Percentiles rank a stretch among this genome's conserved stretches.
Conservation (phyloP, 495 filamentous ascomycete genomes). For the Patellaria atrata region DNA sequence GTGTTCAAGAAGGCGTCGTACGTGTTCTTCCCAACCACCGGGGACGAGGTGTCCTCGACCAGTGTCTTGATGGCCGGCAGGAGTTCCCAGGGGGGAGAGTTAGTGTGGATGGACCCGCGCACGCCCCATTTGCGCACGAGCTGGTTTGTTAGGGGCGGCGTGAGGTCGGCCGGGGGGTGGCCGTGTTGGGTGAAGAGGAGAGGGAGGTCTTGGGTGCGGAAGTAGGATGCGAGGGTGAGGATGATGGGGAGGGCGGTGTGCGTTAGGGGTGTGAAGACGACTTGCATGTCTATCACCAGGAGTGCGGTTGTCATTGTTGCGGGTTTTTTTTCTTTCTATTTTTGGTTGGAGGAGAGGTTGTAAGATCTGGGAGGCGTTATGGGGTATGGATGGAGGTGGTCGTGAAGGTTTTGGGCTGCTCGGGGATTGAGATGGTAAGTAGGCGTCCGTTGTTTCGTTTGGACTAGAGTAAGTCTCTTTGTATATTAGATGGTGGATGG, state of each 20-base stretch:
- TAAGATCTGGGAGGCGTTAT: too few relatives aligned
- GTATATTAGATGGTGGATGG: too few relatives aligned
- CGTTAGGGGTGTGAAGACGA: slow-evolving; percentile 20
- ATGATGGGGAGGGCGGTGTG: slow-evolving; percentile 24
- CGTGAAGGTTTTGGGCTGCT: too few relatives aligned
- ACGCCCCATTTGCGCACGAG: slow-evolving; percentile 31
- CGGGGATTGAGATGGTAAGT: too few relatives aligned
- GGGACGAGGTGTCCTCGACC: background rate
- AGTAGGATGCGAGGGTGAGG: slow-evolving; percentile 20
- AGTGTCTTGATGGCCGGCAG: slow-evolving; percentile 23
- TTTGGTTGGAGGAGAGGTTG: too few relatives aligned
- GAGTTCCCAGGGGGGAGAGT: slow-evolving; percentile 24
- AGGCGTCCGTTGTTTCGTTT: too few relatives aligned
- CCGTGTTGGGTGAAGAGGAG: slow-evolving; percentile 33
- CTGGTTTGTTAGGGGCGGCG: slow-evolving; percentile 27
- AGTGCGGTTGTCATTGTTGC: slow-evolving; percentile 25
- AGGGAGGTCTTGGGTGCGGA: slow-evolving; percentile 19
- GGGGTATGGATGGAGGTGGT: too few relatives aligned
- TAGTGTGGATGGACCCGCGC: slow-evolving; percentile 22
- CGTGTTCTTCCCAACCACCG: slow-evolving; percentile 18
- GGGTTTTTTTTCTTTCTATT: too few relatives aligned
- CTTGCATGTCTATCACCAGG: slow-evolving; percentile 24
- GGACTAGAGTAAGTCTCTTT: too few relatives aligned
- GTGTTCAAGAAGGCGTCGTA: slow-evolving; percentile 22
- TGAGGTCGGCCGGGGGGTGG: slow-evolving; percentile 26